A percentile compares a stretch with the other conserved stretches of the same genome.
These are phyloP conservation scores for Secale cereale DNA, from an alignment of 176 grass and related monocot species.

Conservation along the genomic window DNA sequence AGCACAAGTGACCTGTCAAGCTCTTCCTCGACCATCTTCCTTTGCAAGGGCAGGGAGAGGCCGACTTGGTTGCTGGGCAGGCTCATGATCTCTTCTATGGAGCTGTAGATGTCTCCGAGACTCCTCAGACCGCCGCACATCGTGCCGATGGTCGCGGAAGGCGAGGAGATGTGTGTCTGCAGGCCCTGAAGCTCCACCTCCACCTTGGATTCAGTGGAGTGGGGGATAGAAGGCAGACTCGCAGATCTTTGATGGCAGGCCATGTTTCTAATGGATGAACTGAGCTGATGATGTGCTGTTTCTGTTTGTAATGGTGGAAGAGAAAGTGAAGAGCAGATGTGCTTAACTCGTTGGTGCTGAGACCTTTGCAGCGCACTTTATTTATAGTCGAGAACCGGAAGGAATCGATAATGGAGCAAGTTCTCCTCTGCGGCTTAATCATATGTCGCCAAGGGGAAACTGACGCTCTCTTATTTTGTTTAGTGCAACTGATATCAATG, in stretches of 20 bases:
- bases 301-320: constrained; percentile 5
- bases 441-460: background rate
- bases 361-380: background rate
- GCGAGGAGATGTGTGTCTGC: background rate
- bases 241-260: constrained; percentile 41
- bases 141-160: background rate
- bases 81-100: constrained; percentile 27
- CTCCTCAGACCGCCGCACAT: constrained; percentile 16
- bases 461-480: background rate
- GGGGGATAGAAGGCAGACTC: constrained; percentile 34
- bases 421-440: background rate
- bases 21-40: constrained; percentile 35
- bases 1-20: constrained; percentile 37
- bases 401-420: background rate
- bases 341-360: constrained; percentile 4
- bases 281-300: background rate
- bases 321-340: background rate
- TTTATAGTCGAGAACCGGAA: constrained; percentile 26
- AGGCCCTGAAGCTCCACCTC: constrained; percentile 39
- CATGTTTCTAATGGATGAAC: constrained; percentile 24
- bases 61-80: constrained; percentile 40
- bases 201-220: constrained; percentile 17
- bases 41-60: constrained; percentile 16
- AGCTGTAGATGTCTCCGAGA: constrained; percentile 26
- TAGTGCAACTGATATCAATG: constrained; percentile 20